These are phyloP conservation scores for Claviceps monticola DNA, from an alignment of 2,329 filamentous ascomycete species.

Conservation along the genomic window DNA sequence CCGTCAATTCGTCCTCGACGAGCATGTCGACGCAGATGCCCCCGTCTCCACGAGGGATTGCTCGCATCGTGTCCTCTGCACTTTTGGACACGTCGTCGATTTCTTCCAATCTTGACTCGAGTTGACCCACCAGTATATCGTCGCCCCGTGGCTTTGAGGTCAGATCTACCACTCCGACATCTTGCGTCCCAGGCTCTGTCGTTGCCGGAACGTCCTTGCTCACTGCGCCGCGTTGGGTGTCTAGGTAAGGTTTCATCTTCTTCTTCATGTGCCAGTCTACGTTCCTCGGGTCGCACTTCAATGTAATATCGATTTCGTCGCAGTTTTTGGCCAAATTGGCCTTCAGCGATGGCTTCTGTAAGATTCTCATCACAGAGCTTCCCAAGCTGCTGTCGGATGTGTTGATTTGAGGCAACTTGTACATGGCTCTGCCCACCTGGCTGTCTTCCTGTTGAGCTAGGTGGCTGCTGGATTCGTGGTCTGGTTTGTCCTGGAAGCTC, in stretches of 20 bases:
- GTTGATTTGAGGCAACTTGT: constrained; percentile 11
- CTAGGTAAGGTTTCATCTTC: background rate
- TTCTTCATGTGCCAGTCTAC: constrained; percentile 6
- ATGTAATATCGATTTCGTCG: constrained; percentile 20
- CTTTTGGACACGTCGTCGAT: background rate
- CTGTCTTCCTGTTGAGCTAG: background rate
- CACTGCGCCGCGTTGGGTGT: background rate
- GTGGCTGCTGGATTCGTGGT: background rate
- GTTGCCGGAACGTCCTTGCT: background rate
- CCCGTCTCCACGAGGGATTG: background rate
- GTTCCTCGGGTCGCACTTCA: constrained; percentile 6
- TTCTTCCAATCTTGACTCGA: background rate
- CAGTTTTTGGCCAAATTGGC: constrained; percentile 5
- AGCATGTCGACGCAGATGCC: background rate
- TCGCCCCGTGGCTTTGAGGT: background rate
- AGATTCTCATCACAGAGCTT: constrained; percentile 10
- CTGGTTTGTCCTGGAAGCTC: background rate
- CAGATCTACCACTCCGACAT: background rate
- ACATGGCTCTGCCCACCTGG: constrained; percentile 9
- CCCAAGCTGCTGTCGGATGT: constrained; percentile 8
- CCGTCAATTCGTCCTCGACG: constrained; percentile 5
- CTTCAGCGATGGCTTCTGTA: constrained; percentile 16
- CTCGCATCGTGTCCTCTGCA: background rate
- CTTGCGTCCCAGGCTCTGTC: background rate
- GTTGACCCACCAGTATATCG: background rate